These are phyloP conservation scores for Lepidium didymum DNA, from an alignment of 345 rosid genomes.

Conservation along the genomic window DNA sequence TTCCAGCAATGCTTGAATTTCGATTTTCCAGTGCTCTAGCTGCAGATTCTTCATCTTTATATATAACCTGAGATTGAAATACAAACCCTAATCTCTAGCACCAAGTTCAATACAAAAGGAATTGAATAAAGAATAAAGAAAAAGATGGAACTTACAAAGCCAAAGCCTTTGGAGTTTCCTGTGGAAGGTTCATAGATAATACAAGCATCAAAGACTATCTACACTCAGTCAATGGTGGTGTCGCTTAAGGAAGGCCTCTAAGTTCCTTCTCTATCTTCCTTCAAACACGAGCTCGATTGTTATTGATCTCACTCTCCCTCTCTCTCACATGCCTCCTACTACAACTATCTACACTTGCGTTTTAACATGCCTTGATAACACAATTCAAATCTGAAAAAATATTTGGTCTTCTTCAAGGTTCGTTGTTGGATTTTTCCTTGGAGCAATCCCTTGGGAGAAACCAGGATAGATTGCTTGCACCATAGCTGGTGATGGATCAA, in stretches of 20 bases:
- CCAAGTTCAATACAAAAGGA: no score
- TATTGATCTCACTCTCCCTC: neutral
- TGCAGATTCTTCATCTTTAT: no score
- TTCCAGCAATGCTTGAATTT: no score
- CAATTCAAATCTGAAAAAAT: neutral
- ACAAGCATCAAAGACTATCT: conserved; percentile 10
- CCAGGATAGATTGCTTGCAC: conserved; percentile 91
- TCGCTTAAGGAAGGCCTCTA: conserved; percentile 90
- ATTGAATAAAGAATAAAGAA: no score
- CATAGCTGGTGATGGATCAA: conserved; percentile 46
- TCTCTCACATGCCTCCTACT: neutral
- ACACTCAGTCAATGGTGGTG: conserved; percentile 66
- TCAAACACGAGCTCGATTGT: neutral
- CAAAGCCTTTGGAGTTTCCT: conserved; percentile 11
- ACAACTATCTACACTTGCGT: neutral
- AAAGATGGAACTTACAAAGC: neutral
- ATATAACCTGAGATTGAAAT: no score
- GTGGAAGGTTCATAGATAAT: neutral
- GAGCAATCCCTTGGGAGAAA: conserved; percentile 90
- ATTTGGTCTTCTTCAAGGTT: conserved; percentile 43
- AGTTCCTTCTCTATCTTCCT: conserved; percentile 24
- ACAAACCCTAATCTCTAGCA: no score
- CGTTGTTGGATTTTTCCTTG: conserved; percentile 78
- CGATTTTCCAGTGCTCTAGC: no score
- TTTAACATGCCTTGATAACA: neutral